Base-by-base conservation (phyloP, 1,139 yeast species). In the Scheffersomyces parashehatae region DNA sequence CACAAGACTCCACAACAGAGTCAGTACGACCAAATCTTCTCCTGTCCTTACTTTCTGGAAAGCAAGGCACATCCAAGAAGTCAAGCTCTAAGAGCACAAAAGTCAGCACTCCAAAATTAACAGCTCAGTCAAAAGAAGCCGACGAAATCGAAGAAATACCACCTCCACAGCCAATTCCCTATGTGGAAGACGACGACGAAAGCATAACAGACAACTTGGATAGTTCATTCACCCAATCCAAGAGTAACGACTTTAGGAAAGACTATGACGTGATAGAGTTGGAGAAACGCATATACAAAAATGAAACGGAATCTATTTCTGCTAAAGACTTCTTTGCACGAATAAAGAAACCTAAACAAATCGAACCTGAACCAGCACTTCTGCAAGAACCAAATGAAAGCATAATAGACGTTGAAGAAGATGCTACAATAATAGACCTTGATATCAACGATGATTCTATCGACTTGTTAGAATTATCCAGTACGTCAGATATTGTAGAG, bases 311-410 rank as follows among this genome's bases (percentile, higher is more conserved):
- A 36, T 44, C 68, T 0, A 60, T 67, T 0, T 58, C 70, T 7
- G 66, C 75, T 1, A 68, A 55, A 43, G 70, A 70, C 35, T 50
- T 72, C 24, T 58, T 70, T 30, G 46, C 54, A 11, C 52, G 62
- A 11, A 52, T 58, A 35, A 58, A 54, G 29, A 40, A 43, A 13
- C 29, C 24, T 8, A 13, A 36, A 1, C 31, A 41, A 11, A 24
- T 26, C 20, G 33, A 12, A 11, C 28, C 8, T 31, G 32, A 34
- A 28, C 13, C 24, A 31, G 15, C 11, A 11, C 12, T 16, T 13
- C 14, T 31, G 29, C 11, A 24, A 13, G 30, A 31, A 35, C 15
- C 39, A 37, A 24, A 13, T 6, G 13, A 45, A 38, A 29, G 46
- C 35, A 16, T 39, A 13, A 14, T 31, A 14, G 35, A 31, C 4